phyloP scores from a whole-genome alignment of 2,329 filamentous ascomycete species.

The Penicillium sp. region DNA sequence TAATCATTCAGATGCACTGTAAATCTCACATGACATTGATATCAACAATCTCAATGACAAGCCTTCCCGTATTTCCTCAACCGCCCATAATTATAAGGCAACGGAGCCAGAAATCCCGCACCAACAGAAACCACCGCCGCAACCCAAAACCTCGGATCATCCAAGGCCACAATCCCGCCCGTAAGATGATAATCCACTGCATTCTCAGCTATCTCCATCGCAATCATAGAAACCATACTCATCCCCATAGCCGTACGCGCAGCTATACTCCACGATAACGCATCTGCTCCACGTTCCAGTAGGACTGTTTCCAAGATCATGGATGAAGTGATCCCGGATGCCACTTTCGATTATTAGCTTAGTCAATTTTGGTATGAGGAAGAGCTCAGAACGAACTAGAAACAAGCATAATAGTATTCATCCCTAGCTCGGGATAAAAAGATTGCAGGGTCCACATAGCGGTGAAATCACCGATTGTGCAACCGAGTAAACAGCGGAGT shows the following conservation, averaged over 20 bases:
- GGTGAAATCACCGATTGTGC: slow-evolving; percentile 57
- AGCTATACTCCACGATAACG: slow-evolving; percentile 49
- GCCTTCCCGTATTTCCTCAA: slow-evolving; percentile 50
- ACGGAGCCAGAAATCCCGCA: slow-evolving; percentile 44
- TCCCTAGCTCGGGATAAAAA: slow-evolving; percentile 48
- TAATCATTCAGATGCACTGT: neutral
- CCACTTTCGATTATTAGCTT: slow-evolving; percentile 41
- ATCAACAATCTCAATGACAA: slow-evolving; percentile 11
- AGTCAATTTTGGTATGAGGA: neutral
- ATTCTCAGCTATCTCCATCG: slow-evolving; percentile 59
- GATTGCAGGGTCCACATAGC: slow-evolving; percentile 57
- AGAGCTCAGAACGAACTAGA: slow-evolving; percentile 44
- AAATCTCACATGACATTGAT: neutral
- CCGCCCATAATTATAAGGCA: slow-evolving; percentile 56
- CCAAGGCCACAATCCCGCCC: slow-evolving; percentile 50
- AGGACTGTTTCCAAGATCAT: slow-evolving; percentile 55
- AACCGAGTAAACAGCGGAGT: slow-evolving; percentile 56
- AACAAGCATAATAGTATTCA: slow-evolving; percentile 52
- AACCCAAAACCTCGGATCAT: slow-evolving; percentile 53
- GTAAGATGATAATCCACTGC: slow-evolving; percentile 57
- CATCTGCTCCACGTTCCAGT: slow-evolving; percentile 50
- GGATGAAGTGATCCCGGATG: slow-evolving; percentile 52
- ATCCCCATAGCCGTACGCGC: slow-evolving; percentile 57
- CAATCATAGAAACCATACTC: slow-evolving; percentile 60
- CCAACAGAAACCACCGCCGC: slow-evolving; percentile 43